Base-by-base conservation (phyloP, 257 asterid species). In the Scutellaria barbata region DNA sequence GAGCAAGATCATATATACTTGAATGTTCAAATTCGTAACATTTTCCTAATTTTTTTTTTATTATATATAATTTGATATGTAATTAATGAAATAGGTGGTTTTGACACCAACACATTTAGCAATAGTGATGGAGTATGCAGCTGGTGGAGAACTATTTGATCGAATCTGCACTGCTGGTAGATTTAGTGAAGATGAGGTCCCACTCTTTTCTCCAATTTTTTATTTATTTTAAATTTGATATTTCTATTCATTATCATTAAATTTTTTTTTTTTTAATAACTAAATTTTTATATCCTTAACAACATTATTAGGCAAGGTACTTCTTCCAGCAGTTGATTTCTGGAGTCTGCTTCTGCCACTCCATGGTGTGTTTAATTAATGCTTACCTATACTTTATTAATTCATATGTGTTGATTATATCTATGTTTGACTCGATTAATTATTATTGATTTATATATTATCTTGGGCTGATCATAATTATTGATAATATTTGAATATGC, bases 121-220 rank as follows among this genome's bases (percentile, higher is more conserved):
- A 0, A 89, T 89, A 25, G 90, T 89, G 48, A 89, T 89, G 96
- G 94, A 89, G 79, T 89, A 87, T 65, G 96, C 94, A 16, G 85
- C 90, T 8, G 96, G 96, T 16, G 96, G 92, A 61, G 96, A 89
- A 54, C 79, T 89, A 6, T 89, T 89, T 68, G 86, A 85, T 10
- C 84, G 86, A 17, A 89, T 89, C 30, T 89, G 96, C 68, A 80
- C 16, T 57, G 88, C 88, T 41, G 90, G 90, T 17, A 76, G 88
- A 81, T 85, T 85, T 57, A 85, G 94, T 74, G 91, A 87, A 81
- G 85, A 86, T 59, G 94, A 87, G 88, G 90, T 79, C 6, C 8
- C n/a, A 59, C 12, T 11, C 22, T 52, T 52, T 5, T 25, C 10
- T 3, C 8, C 17, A 17, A 52, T 8, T 18, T 7, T 45, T 45